Evolutionary conservation across 2,329 filamentous ascomycete species (phyloP).

Genomic region (Penicillium sclerotiorum): DNA sequence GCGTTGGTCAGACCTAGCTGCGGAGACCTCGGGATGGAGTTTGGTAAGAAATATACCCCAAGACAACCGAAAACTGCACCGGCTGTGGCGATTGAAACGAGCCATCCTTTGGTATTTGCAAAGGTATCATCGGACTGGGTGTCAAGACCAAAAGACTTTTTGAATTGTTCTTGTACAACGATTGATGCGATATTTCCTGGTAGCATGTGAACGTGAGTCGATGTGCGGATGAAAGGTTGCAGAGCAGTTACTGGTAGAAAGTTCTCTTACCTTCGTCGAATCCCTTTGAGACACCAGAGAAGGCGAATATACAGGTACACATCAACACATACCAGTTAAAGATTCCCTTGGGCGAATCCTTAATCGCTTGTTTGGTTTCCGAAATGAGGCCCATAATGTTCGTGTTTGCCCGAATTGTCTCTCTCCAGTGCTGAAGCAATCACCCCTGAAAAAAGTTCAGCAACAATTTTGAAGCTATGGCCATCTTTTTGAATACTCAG

Average conservation of each 20-base stretch:
- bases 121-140: constrained; percentile 17
- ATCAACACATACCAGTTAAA: constrained; percentile 24
- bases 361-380: constrained; percentile 20
- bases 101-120: constrained; percentile 24
- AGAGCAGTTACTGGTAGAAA: neutral
- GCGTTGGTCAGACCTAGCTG: too few relatives aligned
- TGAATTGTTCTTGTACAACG: constrained; percentile 16
- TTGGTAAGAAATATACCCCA: constrained; percentile 10
- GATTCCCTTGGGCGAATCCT: constrained; percentile 20
- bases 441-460: too few relatives aligned
- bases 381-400: constrained; percentile 22
- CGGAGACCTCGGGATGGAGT: neutral
- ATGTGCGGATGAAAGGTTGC: neutral
- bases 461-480: neutral
- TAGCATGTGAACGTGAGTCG: neutral
- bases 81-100: constrained; percentile 24
- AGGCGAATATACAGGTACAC: constrained; percentile 19
- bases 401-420: neutral
- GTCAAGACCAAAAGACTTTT: constrained; percentile 16
- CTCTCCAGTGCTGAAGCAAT: neutral
- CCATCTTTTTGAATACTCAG: neutral
- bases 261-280: constrained; percentile 22
- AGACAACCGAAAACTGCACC: constrained; percentile 23
- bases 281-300: constrained; percentile 23
- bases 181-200: constrained; percentile 24